Base-by-base conservation (phyloP, 192 early-diverging fungal genomes). In the Spinellus fusiger region DNA sequence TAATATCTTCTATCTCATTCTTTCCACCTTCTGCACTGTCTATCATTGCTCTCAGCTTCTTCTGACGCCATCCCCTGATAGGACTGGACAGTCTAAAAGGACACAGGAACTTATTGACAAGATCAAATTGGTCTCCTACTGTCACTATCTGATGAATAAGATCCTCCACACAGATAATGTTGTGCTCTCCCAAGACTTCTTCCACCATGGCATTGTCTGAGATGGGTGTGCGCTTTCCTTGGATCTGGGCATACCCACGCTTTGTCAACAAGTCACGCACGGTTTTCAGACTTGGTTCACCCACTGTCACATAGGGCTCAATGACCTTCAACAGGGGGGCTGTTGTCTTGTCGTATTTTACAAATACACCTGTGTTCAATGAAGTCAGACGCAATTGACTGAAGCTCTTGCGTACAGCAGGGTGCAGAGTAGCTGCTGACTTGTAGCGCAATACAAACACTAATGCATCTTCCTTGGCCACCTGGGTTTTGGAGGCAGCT, bases 141-240 rank as follows among this genome's bases (percentile, higher is more conserved):
- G 22, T 51, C 13, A 67, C 49, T 23, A 67, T 53, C 37, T 67
- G 58, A 27, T 67, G 65, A 48, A 67, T 58, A 31, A 67, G 59
- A 59, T 67, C 65, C 54, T 67, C 65, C 38, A 67, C 49, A 67
- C 65, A 67, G 31, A 67, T 67, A 29, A 67, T 33, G 49, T 57
- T 57, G 1, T 49, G 23, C 12, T 59, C 31, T 29, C 65, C 56
- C 8, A 67, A 29, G 1, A 22, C 31, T 26, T 61, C 65, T 60
- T 67, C 65, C 5, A 67, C 50, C 58, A 67, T 55, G 51, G 50
- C 46, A 46, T 67, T 67, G 20, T 67, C 65, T n/a, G 65, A 54
- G 5, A 67, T n/a, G 20, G 65, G 50, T 31, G 33, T 58, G 32
- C 65, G 65, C 16, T 47, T 29, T 25, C 58, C 58, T 16, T 67